Evolutionary conservation across 441 rosid genomes (phyloP).

Genomic region (Cnidoscolus chayamansa): DNA sequence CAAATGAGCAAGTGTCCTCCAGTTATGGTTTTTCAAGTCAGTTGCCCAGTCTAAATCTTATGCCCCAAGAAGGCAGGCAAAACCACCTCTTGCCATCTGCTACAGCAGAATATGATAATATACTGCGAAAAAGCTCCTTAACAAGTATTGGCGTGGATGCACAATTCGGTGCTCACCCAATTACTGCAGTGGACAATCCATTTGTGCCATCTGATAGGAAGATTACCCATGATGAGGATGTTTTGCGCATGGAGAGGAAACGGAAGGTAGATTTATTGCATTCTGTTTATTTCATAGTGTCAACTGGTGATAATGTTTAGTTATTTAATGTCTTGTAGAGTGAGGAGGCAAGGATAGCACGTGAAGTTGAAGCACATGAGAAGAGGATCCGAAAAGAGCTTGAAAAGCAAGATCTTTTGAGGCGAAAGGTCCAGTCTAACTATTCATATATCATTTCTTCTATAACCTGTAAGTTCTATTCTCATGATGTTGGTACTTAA

Average conservation of each 20-base stretch:
- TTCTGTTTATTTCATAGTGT: neutral
- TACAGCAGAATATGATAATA: slow-evolving; percentile 46
- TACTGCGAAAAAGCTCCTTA: slow-evolving; percentile 40
- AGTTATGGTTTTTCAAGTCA: slow-evolving; percentile 48
- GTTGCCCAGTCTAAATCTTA: slow-evolving; percentile 60
- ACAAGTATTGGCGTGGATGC: slow-evolving; percentile 38
- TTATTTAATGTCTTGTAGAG: slow-evolving; percentile 39
- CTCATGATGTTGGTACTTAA: slow-evolving; percentile 17
- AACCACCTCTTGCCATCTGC: slow-evolving; percentile 46
- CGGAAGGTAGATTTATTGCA: slow-evolving; percentile 50
- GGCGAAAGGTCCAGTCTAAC: slow-evolving; percentile 60
- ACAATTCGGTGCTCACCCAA: slow-evolving; percentile 40
- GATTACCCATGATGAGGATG: slow-evolving; percentile 51
- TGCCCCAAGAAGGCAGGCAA: slow-evolving; percentile 56
- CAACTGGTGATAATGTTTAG: slow-evolving; percentile 6
- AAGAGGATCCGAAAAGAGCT: slow-evolving; percentile 83
- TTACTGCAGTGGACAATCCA: slow-evolving; percentile 44
- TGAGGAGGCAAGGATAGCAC: slow-evolving; percentile 82
- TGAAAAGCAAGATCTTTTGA: slow-evolving; percentile 78
- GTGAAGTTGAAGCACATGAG: slow-evolving; percentile 83
- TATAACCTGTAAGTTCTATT: slow-evolving; percentile 16
- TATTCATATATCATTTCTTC: slow-evolving; percentile 14
- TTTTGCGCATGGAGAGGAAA: slow-evolving; percentile 56
- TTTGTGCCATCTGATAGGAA: slow-evolving; percentile 51
- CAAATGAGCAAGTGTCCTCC: slow-evolving; percentile 38